These are phyloP conservation scores for Saturnispora dispora DNA, from an alignment of 805 yeast genomes.

Conservation along the genomic window DNA sequence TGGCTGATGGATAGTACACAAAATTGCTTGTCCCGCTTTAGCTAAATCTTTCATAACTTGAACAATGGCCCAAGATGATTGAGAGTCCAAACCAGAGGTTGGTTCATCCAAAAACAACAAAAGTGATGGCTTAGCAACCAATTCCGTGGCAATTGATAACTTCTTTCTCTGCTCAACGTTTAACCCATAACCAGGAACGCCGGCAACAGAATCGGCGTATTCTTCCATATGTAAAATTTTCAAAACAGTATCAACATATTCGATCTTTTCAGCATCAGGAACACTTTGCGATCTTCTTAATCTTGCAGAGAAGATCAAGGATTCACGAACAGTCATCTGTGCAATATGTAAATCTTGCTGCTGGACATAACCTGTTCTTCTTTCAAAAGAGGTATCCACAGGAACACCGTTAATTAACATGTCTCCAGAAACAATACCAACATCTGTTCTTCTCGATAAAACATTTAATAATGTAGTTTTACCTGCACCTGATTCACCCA, in stretches of 20 bases:
- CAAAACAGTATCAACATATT: conserved; percentile 36
- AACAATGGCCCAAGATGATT: conserved; percentile 51
- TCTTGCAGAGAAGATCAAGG: conserved; percentile 38
- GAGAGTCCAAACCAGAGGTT: conserved; percentile 48
- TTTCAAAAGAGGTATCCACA: conserved; percentile 39
- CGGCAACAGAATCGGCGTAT: conserved; percentile 45
- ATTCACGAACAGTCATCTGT: conserved; percentile 43
- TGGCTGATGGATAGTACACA: conserved; percentile 50
- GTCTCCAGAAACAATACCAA: conserved; percentile 51
- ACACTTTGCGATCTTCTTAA: conserved; percentile 39
- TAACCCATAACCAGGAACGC: conserved; percentile 38
- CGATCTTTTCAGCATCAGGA: conserved; percentile 33
- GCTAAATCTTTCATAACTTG: conserved; percentile 42
- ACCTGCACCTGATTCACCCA: conserved; percentile 64
- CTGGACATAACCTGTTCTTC: conserved; percentile 50
- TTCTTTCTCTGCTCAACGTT: conserved; percentile 48
- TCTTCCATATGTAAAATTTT: conserved; percentile 33
- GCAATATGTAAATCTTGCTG: conserved; percentile 46
- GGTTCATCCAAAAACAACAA: conserved; percentile 50
- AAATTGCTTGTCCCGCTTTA: conserved; percentile 45
- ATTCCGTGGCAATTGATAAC: conserved; percentile 44
- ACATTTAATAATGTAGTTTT: conserved; percentile 50
- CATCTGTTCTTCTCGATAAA: conserved; percentile 41
- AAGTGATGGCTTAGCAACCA: conserved; percentile 45
- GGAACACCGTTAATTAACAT: conserved; percentile 47